These are phyloP conservation scores for Przewalskia tangutica DNA, from an alignment of 257 asterid species.

Conservation along the genomic window DNA sequence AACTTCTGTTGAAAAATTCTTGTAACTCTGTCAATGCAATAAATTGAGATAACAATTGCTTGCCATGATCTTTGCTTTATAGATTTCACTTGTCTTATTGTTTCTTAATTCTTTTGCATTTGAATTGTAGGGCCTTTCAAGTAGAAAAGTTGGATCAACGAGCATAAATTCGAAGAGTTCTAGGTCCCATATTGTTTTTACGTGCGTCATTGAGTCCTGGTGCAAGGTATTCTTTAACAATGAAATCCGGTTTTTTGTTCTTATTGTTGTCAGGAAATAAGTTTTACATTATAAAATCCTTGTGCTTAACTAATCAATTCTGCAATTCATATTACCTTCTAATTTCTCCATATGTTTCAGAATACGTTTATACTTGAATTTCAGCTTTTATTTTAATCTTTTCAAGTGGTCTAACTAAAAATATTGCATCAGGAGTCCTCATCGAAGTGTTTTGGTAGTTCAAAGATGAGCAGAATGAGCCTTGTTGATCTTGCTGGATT, in stretches of 20 bases:
- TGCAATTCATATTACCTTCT: not conserved
- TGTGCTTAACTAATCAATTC: no score
- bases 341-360: not conserved
- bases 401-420: not conserved
- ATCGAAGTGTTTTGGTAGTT: conserved; percentile 85
- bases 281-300: not conserved
- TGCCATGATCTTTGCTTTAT: not conserved
- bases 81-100: not conserved
- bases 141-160: conserved; percentile 82
- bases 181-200: conserved; percentile 82
- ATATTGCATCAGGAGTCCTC: conserved; percentile 61
- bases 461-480: conserved; percentile 82
- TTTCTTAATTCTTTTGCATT: not conserved
- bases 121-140: conserved; percentile 70
- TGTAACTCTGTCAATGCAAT: not conserved
- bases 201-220: conserved; percentile 93
- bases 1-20: not conserved
- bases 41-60: not conserved
- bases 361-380: not conserved
- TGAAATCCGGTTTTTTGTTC: not conserved
- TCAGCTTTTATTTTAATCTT: not conserved
- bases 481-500: conserved; percentile 90
- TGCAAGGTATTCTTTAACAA: conserved; percentile 54
- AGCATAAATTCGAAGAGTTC: conserved; percentile 90
- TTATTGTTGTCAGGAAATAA: not conserved